A percentile compares a stretch with the other conserved stretches of the same genome.
Evolutionary conservation across 768 basidiomycete genomes (phyloP).

Genomic region (Mycena metata): DNA sequence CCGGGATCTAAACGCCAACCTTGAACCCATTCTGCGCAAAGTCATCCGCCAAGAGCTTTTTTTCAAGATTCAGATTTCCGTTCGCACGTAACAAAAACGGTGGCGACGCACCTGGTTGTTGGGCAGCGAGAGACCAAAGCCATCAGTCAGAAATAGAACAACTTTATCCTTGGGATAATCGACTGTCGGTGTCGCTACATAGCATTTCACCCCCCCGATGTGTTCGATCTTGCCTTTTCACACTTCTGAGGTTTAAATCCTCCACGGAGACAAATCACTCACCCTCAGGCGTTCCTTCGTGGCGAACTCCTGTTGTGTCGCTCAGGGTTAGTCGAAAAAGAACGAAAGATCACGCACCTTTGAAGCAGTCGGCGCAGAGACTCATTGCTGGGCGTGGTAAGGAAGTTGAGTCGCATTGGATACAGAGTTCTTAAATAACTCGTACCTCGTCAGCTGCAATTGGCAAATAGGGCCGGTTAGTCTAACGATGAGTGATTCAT

Average conservation of each 20-base stretch:
- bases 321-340: background rate
- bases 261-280: background rate
- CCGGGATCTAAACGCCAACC: conserved; percentile 38
- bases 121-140: conserved; percentile 49
- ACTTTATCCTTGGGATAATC: conserved; percentile 57
- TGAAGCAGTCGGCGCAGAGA: conserved; percentile 46
- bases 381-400: conserved; percentile 32
- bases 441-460: too few relatives aligned
- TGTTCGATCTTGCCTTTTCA: conserved; percentile 40
- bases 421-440: too few relatives aligned
- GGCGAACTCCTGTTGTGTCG: conserved; percentile 38
- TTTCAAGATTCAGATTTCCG: background rate
- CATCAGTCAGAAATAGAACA: conserved; percentile 56
- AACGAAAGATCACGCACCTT: conserved; percentile 27
- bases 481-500: too few relatives aligned
- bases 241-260: background rate
- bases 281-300: conserved; percentile 41
- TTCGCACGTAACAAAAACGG: background rate
- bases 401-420: too few relatives aligned
- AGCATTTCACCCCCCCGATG: conserved; percentile 54
- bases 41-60: conserved; percentile 59
- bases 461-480: too few relatives aligned
- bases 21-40: conserved; percentile 56
- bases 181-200: conserved; percentile 55
- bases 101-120: conserved; percentile 48